A percentile compares a stretch with the other conserved stretches of the same genome.
These are phyloP conservation scores for Pythium plurisporium DNA, from an alignment of 352 stramenopile species.

Conservation along the genomic window DNA sequence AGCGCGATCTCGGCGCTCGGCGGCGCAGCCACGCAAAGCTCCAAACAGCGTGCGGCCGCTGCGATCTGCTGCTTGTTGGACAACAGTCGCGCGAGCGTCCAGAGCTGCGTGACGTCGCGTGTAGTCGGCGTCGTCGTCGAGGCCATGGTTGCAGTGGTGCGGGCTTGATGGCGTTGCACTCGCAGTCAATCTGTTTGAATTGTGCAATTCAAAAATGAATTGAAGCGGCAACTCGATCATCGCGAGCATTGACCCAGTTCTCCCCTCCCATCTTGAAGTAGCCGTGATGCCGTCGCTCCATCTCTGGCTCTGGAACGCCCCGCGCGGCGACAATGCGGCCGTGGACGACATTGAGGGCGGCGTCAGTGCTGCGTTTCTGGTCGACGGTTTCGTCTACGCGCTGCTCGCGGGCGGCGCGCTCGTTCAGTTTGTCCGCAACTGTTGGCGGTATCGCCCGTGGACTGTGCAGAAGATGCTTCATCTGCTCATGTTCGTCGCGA, in stretches of 20 bases:
- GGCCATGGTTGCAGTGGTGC: background rate
- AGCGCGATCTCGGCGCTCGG: background rate
- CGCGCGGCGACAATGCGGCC: background rate
- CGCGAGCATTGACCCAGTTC: background rate
- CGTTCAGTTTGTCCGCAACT: conserved; percentile 79
- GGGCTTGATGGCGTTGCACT: no score
- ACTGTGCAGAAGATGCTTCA: conserved; percentile 88
- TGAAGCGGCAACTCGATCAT: background rate
- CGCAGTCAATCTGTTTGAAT: background rate
- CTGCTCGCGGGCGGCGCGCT: conserved; percentile 50
- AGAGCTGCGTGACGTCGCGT: conserved; percentile 37
- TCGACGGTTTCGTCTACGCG: conserved; percentile 64
- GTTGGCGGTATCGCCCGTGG: conserved; percentile 76
- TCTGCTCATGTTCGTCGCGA: conserved; percentile 76
- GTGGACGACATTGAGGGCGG: conserved; percentile 43
- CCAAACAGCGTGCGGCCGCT: conserved; percentile 42
- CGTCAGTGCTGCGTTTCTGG: conserved; percentile 60
- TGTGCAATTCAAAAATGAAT: conserved; percentile 24
- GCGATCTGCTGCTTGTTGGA: conserved; percentile 31
- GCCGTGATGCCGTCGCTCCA: conserved; percentile 2
- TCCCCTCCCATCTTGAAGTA: conserved; percentile 12
- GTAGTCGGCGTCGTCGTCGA: background rate
- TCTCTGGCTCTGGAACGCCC: conserved; percentile 21
- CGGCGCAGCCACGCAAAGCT: conserved; percentile 27
- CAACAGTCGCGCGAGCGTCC: conserved; percentile 52